These are phyloP conservation scores for Sclerotinia subarctica DNA, from an alignment of 2,329 filamentous ascomycete species.

Conservation along the genomic window DNA sequence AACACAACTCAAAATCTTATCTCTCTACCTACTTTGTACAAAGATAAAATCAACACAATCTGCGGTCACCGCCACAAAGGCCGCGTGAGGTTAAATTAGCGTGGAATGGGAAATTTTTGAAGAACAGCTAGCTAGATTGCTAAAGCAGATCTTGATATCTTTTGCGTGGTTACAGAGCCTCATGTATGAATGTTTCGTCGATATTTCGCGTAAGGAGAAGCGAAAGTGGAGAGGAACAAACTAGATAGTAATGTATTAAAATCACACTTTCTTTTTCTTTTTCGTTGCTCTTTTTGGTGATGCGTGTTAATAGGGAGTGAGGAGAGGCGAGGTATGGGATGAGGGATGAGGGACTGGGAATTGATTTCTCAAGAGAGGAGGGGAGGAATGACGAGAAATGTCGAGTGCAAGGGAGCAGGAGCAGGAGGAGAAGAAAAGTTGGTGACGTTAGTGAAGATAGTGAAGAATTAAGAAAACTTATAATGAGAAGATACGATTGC, in stretches of 20 bases:
- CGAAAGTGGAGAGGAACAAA: background rate
- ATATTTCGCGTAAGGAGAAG: background rate
- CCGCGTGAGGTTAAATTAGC: constrained; percentile 12
- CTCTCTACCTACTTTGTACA: constrained; percentile 15
- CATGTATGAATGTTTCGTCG: constrained; percentile 1
- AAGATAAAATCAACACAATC: constrained; percentile 12
- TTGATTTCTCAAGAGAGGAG: background rate
- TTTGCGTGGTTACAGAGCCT: background rate
- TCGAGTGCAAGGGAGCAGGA: background rate
- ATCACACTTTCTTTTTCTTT: background rate
- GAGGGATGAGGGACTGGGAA: background rate
- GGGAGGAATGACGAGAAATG: background rate
- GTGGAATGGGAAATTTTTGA: background rate
- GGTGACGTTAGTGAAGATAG: background rate
- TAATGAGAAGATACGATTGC: too few relatives aligned
- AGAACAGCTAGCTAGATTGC: background rate
- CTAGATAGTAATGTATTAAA: constrained; percentile 13
- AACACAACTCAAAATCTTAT: constrained; percentile 14
- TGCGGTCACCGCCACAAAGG: constrained; percentile 17
- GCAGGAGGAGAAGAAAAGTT: background rate
- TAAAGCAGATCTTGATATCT: constrained; percentile 3
- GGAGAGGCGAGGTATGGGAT: background rate
- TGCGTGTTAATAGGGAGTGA: background rate
- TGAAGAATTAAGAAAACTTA: background rate
- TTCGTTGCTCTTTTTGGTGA: background rate